A percentile compares a stretch with the other conserved stretches of the same genome.
phyloP scores from a whole-genome alignment of 164 flowering plant species.

The Stephania cephalantha region DNA sequence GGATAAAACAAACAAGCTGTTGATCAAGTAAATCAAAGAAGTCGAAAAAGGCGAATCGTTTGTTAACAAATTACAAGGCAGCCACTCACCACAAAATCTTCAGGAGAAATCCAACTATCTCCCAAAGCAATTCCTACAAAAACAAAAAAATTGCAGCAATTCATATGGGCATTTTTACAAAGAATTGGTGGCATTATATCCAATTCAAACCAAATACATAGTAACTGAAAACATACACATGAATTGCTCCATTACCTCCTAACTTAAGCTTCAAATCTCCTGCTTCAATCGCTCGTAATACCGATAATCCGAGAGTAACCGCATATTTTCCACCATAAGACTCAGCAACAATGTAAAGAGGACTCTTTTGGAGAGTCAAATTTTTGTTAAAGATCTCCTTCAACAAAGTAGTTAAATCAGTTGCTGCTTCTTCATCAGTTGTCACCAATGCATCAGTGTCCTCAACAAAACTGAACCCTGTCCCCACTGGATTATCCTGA shows the following conservation, averaged over 20 bases:
- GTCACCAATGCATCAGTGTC: slow-evolving; percentile 46
- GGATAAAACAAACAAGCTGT: neutral
- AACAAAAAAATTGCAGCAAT: neutral
- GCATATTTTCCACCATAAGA: slow-evolving; percentile 94
- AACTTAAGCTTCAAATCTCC: slow-evolving; percentile 65
- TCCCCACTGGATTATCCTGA: slow-evolving; percentile 91
- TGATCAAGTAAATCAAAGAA: neutral
- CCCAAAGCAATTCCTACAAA: slow-evolving; percentile 75
- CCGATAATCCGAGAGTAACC: slow-evolving; percentile 62
- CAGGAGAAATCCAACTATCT: slow-evolving; percentile 96
- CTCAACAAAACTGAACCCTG: slow-evolving; percentile 88
- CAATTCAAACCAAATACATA: neutral
- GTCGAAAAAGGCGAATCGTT: neutral
- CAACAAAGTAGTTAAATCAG: slow-evolving; percentile 62
- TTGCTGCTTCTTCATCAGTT: slow-evolving; percentile 77
- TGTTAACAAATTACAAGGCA: slow-evolving; percentile 2
- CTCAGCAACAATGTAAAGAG: slow-evolving; percentile 73
- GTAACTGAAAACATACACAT: neutral
- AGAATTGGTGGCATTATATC: neutral
- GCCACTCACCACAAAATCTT: slow-evolving; percentile 75
- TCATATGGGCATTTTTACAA: neutral
- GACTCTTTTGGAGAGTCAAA: slow-evolving; percentile 53
- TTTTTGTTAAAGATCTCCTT: slow-evolving; percentile 47
- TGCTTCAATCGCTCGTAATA: slow-evolving; percentile 52
- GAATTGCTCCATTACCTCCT: slow-evolving; percentile 48